Evolutionary conservation across 2,329 filamentous ascomycete genomes (phyloP).

Genomic region (Microdochium nivale): DNA sequence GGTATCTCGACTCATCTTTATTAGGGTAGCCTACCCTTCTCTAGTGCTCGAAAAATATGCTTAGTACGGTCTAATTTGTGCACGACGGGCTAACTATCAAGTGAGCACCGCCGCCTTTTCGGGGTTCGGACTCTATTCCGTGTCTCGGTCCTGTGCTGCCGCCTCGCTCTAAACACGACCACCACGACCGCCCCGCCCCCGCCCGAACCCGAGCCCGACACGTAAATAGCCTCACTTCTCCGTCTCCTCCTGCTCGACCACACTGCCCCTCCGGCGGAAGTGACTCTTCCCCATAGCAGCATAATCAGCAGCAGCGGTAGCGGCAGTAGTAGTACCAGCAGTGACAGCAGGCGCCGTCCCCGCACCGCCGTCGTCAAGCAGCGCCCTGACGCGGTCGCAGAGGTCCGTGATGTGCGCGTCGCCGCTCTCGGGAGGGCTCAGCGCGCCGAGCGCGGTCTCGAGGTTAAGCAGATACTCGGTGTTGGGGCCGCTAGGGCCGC

Average conservation of each 20-base stretch:
- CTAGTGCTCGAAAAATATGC: too few relatives aligned
- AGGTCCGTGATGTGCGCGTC: slow-evolving; percentile 83
- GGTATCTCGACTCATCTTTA: too few relatives aligned
- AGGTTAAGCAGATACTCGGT: slow-evolving; percentile 80
- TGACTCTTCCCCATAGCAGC: slow-evolving; percentile 15
- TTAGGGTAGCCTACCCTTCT: too few relatives aligned
- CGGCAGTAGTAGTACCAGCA: too few relatives aligned
- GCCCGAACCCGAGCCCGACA: too few relatives aligned
- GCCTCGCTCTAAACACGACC: too few relatives aligned
- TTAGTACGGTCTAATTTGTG: too few relatives aligned
- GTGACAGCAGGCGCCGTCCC: background rate
- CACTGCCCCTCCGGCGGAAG: slow-evolving; percentile 35
- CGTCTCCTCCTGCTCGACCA: slow-evolving; percentile 51
- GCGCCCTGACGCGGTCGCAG: slow-evolving; percentile 58
- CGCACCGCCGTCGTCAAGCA: slow-evolving; percentile 33
- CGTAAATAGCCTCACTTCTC: slow-evolving; percentile 15
- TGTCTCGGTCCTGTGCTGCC: too few relatives aligned
- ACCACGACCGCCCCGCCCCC: too few relatives aligned
- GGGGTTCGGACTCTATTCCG: too few relatives aligned
- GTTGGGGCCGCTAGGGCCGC: slow-evolving; percentile 82
- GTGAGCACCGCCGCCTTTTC: too few relatives aligned
- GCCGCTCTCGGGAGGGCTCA: slow-evolving; percentile 62
- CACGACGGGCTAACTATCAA: too few relatives aligned
- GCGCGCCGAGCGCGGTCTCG: slow-evolving; percentile 61
- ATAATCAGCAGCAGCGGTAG: slow-evolving; percentile 1